phyloP scores from a whole-genome alignment of 129 eudicot species.

The Arctium lappa region DNA sequence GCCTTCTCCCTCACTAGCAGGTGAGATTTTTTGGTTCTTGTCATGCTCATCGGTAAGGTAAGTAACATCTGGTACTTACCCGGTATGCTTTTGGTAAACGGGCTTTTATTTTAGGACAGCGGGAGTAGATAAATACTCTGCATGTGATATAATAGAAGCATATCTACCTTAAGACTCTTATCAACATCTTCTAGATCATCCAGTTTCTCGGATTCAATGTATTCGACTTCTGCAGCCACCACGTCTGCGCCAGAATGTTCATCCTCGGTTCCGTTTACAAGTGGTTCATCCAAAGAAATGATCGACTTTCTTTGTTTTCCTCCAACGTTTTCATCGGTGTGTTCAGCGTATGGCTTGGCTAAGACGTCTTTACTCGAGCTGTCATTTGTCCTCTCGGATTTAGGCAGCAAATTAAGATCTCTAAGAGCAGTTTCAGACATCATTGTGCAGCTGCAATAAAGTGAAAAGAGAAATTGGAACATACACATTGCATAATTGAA shows the following conservation, averaged over 20 bases:
- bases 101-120: neutral
- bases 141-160: neutral
- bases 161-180: conserved; percentile 45
- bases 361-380: conserved; percentile 47
- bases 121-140: neutral
- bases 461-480: neutral
- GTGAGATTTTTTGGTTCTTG: too few species aligned
- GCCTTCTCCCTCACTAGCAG: too few species aligned
- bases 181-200: conserved; percentile 68
- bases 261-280: conserved; percentile 28
- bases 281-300: conserved; percentile 31
- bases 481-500: neutral
- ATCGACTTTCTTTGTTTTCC: conserved; percentile 34
- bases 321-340: conserved; percentile 32
- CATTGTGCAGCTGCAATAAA: conserved; percentile 25
- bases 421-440: conserved; percentile 60
- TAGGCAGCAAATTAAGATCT: conserved; percentile 51
- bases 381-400: conserved; percentile 44
- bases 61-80: too few species aligned
- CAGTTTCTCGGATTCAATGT: conserved; percentile 72
- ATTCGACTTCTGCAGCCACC: conserved; percentile 65
- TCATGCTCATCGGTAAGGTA: too few species aligned
- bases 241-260: conserved; percentile 37
- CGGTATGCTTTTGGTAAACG: too few species aligned
- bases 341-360: conserved; percentile 35